Conservation (phyloP, 305 asterid genomes). For the Fraxinus greggii region DNA sequence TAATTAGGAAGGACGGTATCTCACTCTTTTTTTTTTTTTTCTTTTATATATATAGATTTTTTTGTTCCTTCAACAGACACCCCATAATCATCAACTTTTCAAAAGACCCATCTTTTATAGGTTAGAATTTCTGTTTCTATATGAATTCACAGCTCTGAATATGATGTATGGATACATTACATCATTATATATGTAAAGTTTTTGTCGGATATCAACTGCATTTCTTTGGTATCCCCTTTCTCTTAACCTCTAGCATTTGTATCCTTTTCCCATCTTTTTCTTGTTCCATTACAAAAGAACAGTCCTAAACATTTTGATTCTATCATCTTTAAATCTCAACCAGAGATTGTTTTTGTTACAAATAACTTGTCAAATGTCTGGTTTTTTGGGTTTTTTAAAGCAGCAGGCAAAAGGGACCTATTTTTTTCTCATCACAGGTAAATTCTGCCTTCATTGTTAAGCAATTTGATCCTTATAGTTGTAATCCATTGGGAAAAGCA, state of each 20-base stretch:
- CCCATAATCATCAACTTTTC: slow-evolving; percentile 39
- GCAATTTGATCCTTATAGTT: slow-evolving; percentile 28
- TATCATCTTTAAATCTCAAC: slow-evolving; percentile 19
- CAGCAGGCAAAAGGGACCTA: slow-evolving; percentile 28
- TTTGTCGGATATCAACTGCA: slow-evolving; percentile 54
- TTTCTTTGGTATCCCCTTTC: slow-evolving; percentile 40
- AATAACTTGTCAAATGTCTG: slow-evolving; percentile 17
- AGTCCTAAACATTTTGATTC: slow-evolving; percentile 23
- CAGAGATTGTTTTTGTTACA: slow-evolving; percentile 19
- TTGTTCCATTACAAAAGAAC: slow-evolving; percentile 9
- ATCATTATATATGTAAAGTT: slow-evolving; percentile 27
- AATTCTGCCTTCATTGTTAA: slow-evolving; percentile 16
- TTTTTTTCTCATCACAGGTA: slow-evolving; percentile 50
- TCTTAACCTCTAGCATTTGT: slow-evolving; percentile 32
- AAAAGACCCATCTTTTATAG: slow-evolving; percentile 37
- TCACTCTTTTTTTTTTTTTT: neutral
- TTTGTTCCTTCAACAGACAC: slow-evolving; percentile 7
- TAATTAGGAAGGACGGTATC: neutral
- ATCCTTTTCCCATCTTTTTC: slow-evolving; percentile 23
- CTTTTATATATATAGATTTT: neutral
- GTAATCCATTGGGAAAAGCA: slow-evolving; percentile 31
- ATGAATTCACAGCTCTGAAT: slow-evolving; percentile 23
- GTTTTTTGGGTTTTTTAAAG: slow-evolving; percentile 33
- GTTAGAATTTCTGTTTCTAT: slow-evolving; percentile 17
- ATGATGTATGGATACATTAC: slow-evolving; percentile 25